A percentile compares a stretch with the other conserved stretches of the same genome.
phyloP scores from a whole-genome alignment of 768 basidiomycete species.

The Xanthoconium stramineum region DNA sequence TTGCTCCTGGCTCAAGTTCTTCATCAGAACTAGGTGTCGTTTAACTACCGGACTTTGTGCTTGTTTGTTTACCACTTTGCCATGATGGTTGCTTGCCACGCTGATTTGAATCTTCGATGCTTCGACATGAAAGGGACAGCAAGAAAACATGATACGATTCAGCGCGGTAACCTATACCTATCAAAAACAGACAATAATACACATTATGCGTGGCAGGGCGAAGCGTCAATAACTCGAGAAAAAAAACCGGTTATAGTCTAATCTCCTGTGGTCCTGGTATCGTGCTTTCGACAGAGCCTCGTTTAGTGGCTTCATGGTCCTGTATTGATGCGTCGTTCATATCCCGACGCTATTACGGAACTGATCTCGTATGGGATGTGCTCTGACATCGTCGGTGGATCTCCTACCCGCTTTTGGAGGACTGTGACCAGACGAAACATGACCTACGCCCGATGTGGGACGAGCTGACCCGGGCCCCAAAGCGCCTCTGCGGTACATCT shows the following conservation, averaged over 20 bases:
- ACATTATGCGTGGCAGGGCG: slow-evolving; percentile 2
- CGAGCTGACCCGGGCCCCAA: slow-evolving; percentile 3
- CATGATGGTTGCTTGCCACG: background rate
- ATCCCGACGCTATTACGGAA: slow-evolving; percentile 33
- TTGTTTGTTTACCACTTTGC: slow-evolving; percentile 6
- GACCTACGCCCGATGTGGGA: background rate
- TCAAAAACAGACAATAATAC: slow-evolving; percentile 9
- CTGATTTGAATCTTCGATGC: slow-evolving; percentile 4
- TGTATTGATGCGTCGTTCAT: slow-evolving; percentile 20
- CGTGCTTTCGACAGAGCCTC: slow-evolving; percentile 4
- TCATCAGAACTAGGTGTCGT: slow-evolving; percentile 34
- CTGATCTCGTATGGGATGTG: background rate
- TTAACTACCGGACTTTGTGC: background rate
- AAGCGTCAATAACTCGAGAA: background rate
- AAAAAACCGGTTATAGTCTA: background rate
- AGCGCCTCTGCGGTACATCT: slow-evolving; percentile 25
- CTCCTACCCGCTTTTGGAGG: background rate
- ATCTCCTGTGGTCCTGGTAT: slow-evolving; percentile 14
- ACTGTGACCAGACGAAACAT: background rate
- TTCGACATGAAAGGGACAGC: background rate
- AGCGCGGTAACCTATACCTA: slow-evolving; percentile 1
- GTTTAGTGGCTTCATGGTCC: background rate
- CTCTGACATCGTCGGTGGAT: slow-evolving; percentile 6
- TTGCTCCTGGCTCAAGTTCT: slow-evolving; percentile 1
- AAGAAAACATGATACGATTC: background rate